Percentiles rank a stretch among this genome's conserved stretches.
These are phyloP conservation scores for Albophoma yamanashiensis DNA, from an alignment of 2,329 filamentous ascomycete species.

Conservation along the genomic window DNA sequence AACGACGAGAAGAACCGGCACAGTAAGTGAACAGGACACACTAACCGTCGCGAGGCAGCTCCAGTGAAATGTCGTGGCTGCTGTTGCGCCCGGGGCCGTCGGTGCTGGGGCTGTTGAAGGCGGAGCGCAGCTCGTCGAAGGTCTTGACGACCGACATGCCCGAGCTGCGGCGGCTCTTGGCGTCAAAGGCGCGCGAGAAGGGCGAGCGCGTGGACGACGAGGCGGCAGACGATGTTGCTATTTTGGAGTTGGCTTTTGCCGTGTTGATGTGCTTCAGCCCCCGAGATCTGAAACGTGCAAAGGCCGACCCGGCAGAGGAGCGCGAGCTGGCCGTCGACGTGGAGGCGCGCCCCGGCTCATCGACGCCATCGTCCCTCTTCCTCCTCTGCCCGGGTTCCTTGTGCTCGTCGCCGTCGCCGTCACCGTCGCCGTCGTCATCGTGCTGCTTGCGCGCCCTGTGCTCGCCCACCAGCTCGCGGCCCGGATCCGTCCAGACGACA, in stretches of 20 bases:
- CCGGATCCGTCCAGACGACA: slow-evolving; percentile 46
- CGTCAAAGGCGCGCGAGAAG: slow-evolving; percentile 12
- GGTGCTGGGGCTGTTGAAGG: not conserved
- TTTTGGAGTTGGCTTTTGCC: slow-evolving; percentile 7
- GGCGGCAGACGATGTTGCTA: slow-evolving; percentile 4
- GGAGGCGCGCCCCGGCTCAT: slow-evolving; percentile 15
- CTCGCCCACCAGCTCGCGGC: slow-evolving; percentile 41
- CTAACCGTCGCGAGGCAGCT: not conserved
- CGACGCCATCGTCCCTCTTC: not conserved
- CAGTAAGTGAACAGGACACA: too few relatives aligned
- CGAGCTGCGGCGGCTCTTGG: slow-evolving; percentile 13
- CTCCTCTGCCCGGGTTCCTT: slow-evolving; percentile 4
- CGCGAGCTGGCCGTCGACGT: slow-evolving; percentile 33
- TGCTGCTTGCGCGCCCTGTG: slow-evolving; percentile 33
- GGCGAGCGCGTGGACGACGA: slow-evolving; percentile 14
- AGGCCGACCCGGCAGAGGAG: slow-evolving; percentile 27
- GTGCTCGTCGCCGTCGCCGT: slow-evolving; percentile 4
- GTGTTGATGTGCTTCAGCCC: slow-evolving; percentile 13
- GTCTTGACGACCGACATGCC: slow-evolving; percentile 1
- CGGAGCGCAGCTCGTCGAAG: not conserved
- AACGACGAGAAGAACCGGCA: too few relatives aligned
- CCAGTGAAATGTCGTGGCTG: not conserved
- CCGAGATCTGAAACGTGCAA: slow-evolving; percentile 33
- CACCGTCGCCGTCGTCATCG: too few relatives aligned
- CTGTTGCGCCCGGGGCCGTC: not conserved